These are phyloP conservation scores for Kluyveromyces dobzhanskii DNA, from an alignment of 805 yeast species.

Conservation along the genomic window DNA sequence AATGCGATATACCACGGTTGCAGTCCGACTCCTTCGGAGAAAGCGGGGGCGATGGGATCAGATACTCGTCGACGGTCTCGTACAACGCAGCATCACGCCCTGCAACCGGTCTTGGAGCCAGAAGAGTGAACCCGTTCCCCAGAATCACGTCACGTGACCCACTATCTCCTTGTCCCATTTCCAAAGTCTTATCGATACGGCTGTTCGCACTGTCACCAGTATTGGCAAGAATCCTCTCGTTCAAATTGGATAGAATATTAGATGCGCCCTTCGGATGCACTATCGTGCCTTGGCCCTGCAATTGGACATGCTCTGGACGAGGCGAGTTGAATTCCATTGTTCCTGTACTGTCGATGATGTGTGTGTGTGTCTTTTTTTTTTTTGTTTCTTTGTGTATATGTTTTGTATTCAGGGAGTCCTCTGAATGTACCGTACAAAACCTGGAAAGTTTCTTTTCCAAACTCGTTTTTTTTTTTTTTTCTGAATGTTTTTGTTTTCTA, in stretches of 20 bases:
- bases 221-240: not conserved
- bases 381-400: too few species aligned
- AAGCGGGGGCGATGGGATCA: conserved; percentile 28
- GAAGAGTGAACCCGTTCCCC: conserved; percentile 3
- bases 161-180: not conserved
- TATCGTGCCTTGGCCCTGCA: conserved; percentile 10
- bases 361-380: not conserved
- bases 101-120: conserved; percentile 2
- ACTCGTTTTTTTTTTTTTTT: too few species aligned
- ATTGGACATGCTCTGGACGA: conserved; percentile 27
- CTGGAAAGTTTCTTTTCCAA: too few species aligned
- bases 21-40: conserved; percentile 18
- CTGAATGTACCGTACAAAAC: too few species aligned
- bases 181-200: not conserved
- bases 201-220: not conserved
- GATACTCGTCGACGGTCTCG: conserved; percentile 14
- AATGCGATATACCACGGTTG: not conserved
- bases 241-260: conserved; percentile 6
- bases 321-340: conserved; percentile 28
- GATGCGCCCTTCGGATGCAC: conserved; percentile 14
- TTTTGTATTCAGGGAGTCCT: too few species aligned
- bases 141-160: not conserved
- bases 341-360: too few species aligned
- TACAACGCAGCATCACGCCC: not conserved
- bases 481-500: too few species aligned